A percentile compares a stretch with the other conserved stretches of the same genome.
Conservation (phyloP, 345 rosid genomes). For the Syzygium aqueum region DNA sequence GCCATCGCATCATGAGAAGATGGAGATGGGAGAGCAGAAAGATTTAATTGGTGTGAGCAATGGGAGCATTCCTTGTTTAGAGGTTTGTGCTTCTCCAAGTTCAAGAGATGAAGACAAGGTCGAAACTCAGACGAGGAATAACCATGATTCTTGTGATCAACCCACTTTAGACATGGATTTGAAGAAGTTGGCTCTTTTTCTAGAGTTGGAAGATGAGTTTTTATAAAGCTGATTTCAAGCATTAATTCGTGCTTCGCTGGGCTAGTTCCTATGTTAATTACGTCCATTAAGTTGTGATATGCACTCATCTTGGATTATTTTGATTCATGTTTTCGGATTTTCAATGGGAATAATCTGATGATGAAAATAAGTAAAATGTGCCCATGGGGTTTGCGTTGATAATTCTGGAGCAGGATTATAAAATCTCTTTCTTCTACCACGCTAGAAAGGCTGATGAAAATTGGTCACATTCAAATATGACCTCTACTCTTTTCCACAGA, state of each 20-base stretch:
- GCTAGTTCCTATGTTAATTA: background rate
- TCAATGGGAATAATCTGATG: background rate
- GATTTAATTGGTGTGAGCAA: background rate
- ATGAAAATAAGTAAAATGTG: background rate
- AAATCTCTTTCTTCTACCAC: background rate
- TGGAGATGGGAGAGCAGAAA: background rate
- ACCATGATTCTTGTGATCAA: background rate
- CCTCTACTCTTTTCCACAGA: background rate
- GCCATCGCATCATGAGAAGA: background rate
- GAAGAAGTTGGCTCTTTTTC: background rate
- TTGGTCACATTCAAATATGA: background rate
- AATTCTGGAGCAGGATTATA: background rate
- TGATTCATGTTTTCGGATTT: background rate
- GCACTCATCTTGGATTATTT: background rate
- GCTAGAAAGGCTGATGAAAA: background rate
- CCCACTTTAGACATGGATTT: background rate
- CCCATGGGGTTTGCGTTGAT: background rate
- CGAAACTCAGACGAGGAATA: background rate
- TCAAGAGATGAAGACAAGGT: background rate
- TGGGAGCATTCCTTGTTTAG: background rate
- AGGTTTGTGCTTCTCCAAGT: background rate
- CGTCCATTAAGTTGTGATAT: background rate
- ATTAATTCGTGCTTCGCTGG: background rate
- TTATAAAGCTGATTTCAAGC: background rate
- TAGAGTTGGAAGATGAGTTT: constrained; percentile 3